phyloP scores from a whole-genome alignment of 176 grass and related monocot genomes.

The sorghum (Sorghum bicolor) region Sorghum_bicolor_NCBIv3 NC_012873.2:56094501-56095000 shows the following conservation, averaged over 20 bases:
- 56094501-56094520: not conserved
- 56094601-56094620: not conserved
- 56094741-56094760: constrained; percentile 60
- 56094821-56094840: not conserved
- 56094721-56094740: constrained; percentile 60
- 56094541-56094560: not conserved
- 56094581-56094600: not conserved
- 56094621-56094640: constrained; percentile 11
- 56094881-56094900: not conserved
- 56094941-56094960: not conserved
- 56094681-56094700: constrained; percentile 64
- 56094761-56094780: constrained; percentile 39
- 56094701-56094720: constrained; percentile 67
- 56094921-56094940: not conserved
- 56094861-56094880: not conserved
- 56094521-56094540: not conserved
- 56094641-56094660: constrained; percentile 49
- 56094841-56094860: not conserved
- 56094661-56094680: constrained; percentile 64
- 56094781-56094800: constrained; percentile 64
- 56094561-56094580: not conserved
- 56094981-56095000: not conserved
- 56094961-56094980: not conserved
- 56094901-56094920: not conserved
- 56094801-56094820: not conserved